Conservation (phyloP, 2,329 filamentous ascomycete genomes). For the Fusarium praegraminearum region DNA sequence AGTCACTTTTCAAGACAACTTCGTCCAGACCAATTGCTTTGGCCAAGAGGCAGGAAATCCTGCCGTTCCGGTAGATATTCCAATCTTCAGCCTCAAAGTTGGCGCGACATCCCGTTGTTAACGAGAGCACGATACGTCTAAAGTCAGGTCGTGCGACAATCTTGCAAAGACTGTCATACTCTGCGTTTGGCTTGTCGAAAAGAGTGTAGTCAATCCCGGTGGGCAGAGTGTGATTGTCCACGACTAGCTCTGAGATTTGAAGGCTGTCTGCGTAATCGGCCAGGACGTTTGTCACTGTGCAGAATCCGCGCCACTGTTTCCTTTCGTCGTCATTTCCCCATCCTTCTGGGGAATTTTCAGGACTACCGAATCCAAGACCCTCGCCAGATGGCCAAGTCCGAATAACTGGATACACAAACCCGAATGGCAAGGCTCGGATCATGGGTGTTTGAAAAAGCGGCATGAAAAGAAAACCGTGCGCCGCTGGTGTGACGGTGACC, state of each 20-base stretch:
- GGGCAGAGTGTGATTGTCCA: not conserved
- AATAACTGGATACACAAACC: not conserved
- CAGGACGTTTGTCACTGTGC: not conserved
- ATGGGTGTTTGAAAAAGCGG: conserved; percentile 19
- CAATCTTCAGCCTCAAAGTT: not conserved
- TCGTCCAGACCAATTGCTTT: not conserved
- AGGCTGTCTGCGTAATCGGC: not conserved
- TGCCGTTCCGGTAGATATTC: not conserved
- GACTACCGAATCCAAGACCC: not conserved
- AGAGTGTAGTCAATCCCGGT: conserved; percentile 1
- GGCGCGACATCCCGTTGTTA: not conserved
- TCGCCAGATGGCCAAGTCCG: not conserved
- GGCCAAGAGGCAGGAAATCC: not conserved
- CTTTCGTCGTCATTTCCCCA: conserved; percentile 1
- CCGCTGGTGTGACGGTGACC: not conserved
- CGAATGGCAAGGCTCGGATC: conserved; percentile 6
- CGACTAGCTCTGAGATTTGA: not conserved
- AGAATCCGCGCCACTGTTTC: conserved; percentile 5
- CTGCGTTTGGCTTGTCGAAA: not conserved
- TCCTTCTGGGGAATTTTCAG: not conserved
- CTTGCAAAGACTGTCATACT: conserved; percentile 1
- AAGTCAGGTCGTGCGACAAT: not conserved
- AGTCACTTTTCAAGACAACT: not conserved
- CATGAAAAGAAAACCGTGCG: not conserved
- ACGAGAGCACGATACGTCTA: not conserved